Conservation (phyloP, 805 yeast species). For the Kodamaea kakaduensis region DNA sequence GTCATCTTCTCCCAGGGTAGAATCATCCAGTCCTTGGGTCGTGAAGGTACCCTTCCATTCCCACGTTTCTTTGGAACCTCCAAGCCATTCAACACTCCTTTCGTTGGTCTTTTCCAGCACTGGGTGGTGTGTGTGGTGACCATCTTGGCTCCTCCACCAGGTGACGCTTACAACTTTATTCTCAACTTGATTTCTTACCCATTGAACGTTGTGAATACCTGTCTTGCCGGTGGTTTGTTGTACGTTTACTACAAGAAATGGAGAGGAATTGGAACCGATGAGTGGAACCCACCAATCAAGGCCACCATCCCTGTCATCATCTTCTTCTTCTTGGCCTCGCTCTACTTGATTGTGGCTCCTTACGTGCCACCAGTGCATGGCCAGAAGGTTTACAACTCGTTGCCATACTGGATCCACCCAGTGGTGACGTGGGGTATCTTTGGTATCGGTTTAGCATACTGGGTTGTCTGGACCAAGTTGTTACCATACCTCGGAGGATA, state of each 20-base stretch:
- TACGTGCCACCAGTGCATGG: constrained; percentile 69
- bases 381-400: constrained; percentile 60
- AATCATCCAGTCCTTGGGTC: constrained; percentile 72
- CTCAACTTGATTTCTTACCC: constrained; percentile 79
- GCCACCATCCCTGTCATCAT: constrained; percentile 60
- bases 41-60: constrained; percentile 78
- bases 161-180: constrained; percentile 82
- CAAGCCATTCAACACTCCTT: constrained; percentile 70
- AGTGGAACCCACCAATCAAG: constrained; percentile 70
- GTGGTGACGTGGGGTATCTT: constrained; percentile 80
- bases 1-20: constrained; percentile 82
- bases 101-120: constrained; percentile 70
- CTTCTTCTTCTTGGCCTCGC: constrained; percentile 62
- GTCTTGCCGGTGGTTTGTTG: constrained; percentile 60
- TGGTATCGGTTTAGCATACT: constrained; percentile 60
- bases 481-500: constrained; percentile 56
- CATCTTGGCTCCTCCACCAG: constrained; percentile 73
- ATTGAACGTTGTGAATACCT: constrained; percentile 67
- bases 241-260: constrained; percentile 50
- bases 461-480: constrained; percentile 58
- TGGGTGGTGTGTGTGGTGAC: constrained; percentile 72
- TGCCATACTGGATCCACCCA: constrained; percentile 78
- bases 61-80: constrained; percentile 66
- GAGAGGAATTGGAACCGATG: constrained; percentile 38
- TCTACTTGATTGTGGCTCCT: constrained; percentile 72